Percentiles rank a stretch among this genome's conserved stretches.
Evolutionary conservation across 441 rosid genomes (phyloP).

Genomic region (Theobroma grandiflorum): DNA sequence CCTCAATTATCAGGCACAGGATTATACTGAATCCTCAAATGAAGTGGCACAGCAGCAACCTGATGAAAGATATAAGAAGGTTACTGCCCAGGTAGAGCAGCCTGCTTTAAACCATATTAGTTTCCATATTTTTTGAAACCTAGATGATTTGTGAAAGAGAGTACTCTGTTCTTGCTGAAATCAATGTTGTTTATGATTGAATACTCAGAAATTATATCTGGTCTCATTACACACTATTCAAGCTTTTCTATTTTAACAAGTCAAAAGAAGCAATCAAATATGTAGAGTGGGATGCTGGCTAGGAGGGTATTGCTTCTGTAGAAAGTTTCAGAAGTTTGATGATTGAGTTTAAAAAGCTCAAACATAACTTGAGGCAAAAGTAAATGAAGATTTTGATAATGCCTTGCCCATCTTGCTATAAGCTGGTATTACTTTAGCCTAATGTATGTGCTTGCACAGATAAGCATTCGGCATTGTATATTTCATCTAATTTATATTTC

Average conservation of each 20-base stretch:
- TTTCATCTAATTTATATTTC: constrained; percentile 9
- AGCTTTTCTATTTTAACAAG: background rate
- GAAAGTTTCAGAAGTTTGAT: constrained; percentile 5
- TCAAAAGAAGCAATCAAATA: background rate
- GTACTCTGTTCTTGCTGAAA: background rate
- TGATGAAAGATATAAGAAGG: constrained; percentile 36
- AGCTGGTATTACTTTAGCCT: background rate
- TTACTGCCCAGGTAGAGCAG: constrained; percentile 61
- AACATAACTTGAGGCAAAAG: background rate
- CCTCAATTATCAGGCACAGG: constrained; percentile 40
- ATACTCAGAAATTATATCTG: background rate
- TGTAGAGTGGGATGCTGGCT: background rate
- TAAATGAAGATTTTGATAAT: background rate
- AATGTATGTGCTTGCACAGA: background rate
- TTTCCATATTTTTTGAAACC: background rate
- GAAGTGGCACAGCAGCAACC: constrained; percentile 35
- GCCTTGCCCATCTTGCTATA: background rate
- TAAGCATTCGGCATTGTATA: background rate
- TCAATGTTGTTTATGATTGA: background rate
- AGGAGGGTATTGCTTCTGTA: background rate
- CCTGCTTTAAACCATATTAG: background rate
- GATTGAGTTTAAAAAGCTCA: constrained; percentile 11
- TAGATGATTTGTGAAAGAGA: background rate
- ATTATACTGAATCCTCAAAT: constrained; percentile 34
- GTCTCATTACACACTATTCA: background rate